A percentile compares a stretch with the other conserved stretches of the same genome.
Conservation (phyloP, 2,329 filamentous ascomycete species). For the Parastagonospora nodorum region DNA sequence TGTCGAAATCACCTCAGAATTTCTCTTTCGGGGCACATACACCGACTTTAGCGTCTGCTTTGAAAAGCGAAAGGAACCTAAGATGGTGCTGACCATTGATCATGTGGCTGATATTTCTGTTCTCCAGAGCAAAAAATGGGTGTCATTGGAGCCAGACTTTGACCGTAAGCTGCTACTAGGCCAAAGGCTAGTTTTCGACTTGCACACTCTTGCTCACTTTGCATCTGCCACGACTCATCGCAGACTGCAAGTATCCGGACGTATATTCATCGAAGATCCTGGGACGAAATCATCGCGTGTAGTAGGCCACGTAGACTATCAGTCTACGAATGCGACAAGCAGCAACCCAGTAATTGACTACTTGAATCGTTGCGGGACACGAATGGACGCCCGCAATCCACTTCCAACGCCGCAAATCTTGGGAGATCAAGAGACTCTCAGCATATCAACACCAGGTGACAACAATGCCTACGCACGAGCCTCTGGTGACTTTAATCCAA, state of each 20-base stretch:
- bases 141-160: too few species aligned
- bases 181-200: too few species aligned
- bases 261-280: conserved; percentile 83
- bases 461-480: conserved; percentile 98
- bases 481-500: conserved; percentile 98
- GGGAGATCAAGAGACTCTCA: conserved; percentile 88
- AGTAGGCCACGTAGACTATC: conserved; percentile 95
- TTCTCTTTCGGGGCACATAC: conserved; percentile 92
- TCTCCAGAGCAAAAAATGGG: conserved; percentile 95
- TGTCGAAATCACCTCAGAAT: conserved; percentile 99
- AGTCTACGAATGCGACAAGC: conserved; percentile 85
- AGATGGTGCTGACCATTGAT: conserved; percentile 87
- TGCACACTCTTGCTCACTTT: too few species aligned
- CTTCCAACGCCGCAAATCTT: conserved; percentile 95
- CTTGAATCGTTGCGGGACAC: conserved; percentile 85
- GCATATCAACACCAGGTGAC: conserved; percentile 87
- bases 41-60: conserved; percentile 97
- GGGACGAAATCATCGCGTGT: conserved; percentile 99
- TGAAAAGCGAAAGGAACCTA: conserved; percentile 94
- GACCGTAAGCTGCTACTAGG: too few species aligned
- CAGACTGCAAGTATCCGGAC: too few species aligned
- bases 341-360: conserved; percentile 98
- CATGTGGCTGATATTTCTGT: conserved; percentile 92
- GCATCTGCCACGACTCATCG: too few species aligned
- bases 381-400: conserved; percentile 94